phyloP scores from a whole-genome alignment of 2,329 filamentous ascomycete genomes.

The Aspergillus ustus region DNA sequence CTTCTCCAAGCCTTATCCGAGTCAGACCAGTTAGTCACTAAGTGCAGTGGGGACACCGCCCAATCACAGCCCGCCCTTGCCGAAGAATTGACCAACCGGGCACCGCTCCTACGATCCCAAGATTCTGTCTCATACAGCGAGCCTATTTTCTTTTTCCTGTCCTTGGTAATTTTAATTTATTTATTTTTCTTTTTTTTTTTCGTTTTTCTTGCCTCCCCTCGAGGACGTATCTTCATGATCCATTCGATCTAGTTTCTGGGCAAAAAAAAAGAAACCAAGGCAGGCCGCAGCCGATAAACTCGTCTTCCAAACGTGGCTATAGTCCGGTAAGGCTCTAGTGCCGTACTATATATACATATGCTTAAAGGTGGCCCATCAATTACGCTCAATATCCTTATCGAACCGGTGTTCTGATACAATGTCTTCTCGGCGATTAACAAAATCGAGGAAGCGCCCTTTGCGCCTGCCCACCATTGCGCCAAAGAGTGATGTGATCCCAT shows the following conservation, averaged over 20 bases:
- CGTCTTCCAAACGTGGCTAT: slow-evolving; percentile 5
- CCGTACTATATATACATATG: slow-evolving; percentile 13
- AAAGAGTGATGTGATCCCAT: slow-evolving; percentile 42
- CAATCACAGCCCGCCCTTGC: slow-evolving; percentile 12
- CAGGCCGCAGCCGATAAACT: slow-evolving; percentile 3
- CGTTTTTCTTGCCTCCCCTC: slow-evolving; percentile 9
- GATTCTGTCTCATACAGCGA: slow-evolving; percentile 5
- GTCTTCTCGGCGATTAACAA: slow-evolving; percentile 42
- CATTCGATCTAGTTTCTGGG: slow-evolving; percentile 2
- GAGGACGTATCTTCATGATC: slow-evolving; percentile 12
- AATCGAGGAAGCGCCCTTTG: slow-evolving; percentile 43
- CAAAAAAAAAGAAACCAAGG: slow-evolving; percentile 2
- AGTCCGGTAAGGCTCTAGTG: slow-evolving; percentile 6
- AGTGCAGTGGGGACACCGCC: slow-evolving; percentile 2
- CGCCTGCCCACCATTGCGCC: slow-evolving; percentile 52
- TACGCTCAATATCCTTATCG: neutral
- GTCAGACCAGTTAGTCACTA: neutral
- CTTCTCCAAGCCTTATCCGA: slow-evolving; percentile 1
- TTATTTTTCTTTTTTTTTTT: slow-evolving; percentile 2
- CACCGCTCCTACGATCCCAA: neutral
- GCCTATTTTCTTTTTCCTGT: neutral
- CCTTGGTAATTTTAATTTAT: neutral
- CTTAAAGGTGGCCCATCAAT: slow-evolving; percentile 10
- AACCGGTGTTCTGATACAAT: slow-evolving; percentile 28
- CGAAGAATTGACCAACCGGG: slow-evolving; percentile 6